A percentile compares a stretch with the other conserved stretches of the same genome.
Evolutionary conservation across 495 filamentous ascomycete genomes (phyloP).

Genomic region (Annulohypoxylon stygium): DNA sequence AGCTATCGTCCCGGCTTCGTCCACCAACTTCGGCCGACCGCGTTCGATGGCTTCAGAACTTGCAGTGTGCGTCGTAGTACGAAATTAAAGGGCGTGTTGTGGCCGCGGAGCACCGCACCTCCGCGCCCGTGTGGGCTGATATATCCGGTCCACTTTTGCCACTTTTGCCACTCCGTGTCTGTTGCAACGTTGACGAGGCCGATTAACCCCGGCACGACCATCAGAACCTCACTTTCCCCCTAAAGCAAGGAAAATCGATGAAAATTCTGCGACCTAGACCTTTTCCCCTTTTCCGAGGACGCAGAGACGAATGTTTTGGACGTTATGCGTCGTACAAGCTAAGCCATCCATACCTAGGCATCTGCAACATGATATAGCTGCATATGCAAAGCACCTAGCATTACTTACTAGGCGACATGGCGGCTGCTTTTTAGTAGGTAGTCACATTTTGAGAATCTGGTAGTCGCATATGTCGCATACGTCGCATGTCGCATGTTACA

Average conservation of each 20-base stretch:
- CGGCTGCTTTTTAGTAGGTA: slow-evolving; percentile 29
- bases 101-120: slow-evolving; percentile 14
- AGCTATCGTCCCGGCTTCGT: slow-evolving; percentile 22
- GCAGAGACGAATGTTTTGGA: neutral
- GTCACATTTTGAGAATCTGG: slow-evolving; percentile 37
- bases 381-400: slow-evolving; percentile 36
- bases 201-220: slow-evolving; percentile 8
- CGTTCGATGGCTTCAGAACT: slow-evolving; percentile 16
- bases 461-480: slow-evolving; percentile 33
- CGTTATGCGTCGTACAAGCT: neutral
- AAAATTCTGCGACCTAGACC: neutral
- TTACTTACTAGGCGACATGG: neutral
- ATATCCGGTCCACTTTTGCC: slow-evolving; percentile 35
- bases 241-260: neutral
- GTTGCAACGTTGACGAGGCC: slow-evolving; percentile 20
- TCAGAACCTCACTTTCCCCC: neutral
- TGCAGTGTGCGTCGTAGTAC: slow-evolving; percentile 27
- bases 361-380: slow-evolving; percentile 7
- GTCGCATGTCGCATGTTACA: neutral
- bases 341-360: neutral
- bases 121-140: slow-evolving; percentile 38
- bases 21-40: slow-evolving; percentile 13
- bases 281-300: neutral
- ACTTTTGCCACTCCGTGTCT: slow-evolving; percentile 32
- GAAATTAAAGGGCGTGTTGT: slow-evolving; percentile 6